Base-by-base conservation (phyloP, 208 protist genomes). In the Acanthamoeba castellanii region DNA sequence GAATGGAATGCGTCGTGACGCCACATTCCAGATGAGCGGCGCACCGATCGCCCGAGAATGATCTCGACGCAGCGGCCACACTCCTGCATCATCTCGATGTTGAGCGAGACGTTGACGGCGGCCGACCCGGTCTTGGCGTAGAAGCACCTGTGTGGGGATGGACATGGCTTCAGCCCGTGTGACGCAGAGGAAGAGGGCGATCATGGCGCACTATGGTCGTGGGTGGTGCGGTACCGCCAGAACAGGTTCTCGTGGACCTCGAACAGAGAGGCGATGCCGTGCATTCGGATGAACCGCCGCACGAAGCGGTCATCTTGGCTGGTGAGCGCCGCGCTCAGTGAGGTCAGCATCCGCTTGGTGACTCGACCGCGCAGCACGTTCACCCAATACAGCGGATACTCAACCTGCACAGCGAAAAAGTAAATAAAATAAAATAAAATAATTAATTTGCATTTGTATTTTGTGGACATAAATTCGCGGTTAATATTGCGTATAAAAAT, bases 201-300 rank as follows among this genome's bases (percentile, higher is more conserved):
- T 34, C 52, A 25, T 18, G 13, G 42, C 32, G 30, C 34, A 8
- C 2, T 8, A 27, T 74, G 13, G 66, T 74, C 27, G 8, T 82
- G 9, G 37, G 11, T 82, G 27, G 9, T 52, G 16, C 9, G 74
- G 64, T 91, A 91, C 84, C 84, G 52, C 84, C 84, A 91, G 84
- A 91, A 91, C 52, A 91, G 84, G 84, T 91, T 91, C 34, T 91
- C 84, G 34, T 91, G 84, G 22, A 91, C 84, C 16, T 91, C 84
- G 37, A 91, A 70, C 27, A 91, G 84, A 20, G 34, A n/a, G 22
- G 55, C 42, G 34, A 91, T n/a, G 50, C 84, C 84, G 13, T 42
- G n/a, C 57, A 91, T 25, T 32, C 34, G 30, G 27, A 70, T 91
- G 50, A 91, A 91, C 59, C 84, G 32, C n/a, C 84, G 59, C 27